These are phyloP conservation scores for Kwoniella heveanensis DNA, from an alignment of 768 basidiomycete genomes.

Conservation along the genomic window DNA sequence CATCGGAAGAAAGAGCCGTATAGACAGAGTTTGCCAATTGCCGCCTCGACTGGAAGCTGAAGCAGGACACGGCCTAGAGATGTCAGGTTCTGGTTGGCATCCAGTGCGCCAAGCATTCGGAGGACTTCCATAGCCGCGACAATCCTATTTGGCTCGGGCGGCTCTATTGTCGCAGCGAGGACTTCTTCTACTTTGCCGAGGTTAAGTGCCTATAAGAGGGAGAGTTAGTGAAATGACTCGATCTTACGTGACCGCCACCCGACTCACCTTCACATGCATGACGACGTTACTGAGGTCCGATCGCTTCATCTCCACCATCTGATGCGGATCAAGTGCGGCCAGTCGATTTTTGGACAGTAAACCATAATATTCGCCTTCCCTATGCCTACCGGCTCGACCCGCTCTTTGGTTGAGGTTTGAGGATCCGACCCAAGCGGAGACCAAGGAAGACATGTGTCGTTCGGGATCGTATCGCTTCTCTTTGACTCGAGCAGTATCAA, in stretches of 20 bases:
- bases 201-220: conserved; percentile 64
- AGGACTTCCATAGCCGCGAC: conserved; percentile 75
- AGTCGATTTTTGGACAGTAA: conserved; percentile 70
- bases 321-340: conserved; percentile 69
- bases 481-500: conserved; percentile 85
- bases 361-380: conserved; percentile 87
- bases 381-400: conserved; percentile 87
- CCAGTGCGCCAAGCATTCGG: conserved; percentile 83
- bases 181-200: conserved; percentile 88
- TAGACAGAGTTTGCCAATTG: conserved; percentile 83
- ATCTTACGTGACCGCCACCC: not conserved
- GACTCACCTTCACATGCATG: conserved; percentile 79
- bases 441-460: conserved; percentile 81
- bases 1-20: conserved; percentile 93
- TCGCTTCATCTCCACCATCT: conserved; percentile 93
- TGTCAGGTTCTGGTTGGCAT: conserved; percentile 71
- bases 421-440: conserved; percentile 86
- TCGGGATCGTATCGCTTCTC: conserved; percentile 87
- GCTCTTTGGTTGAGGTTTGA: conserved; percentile 90
- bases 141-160: conserved; percentile 76
- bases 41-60: conserved; percentile 84
- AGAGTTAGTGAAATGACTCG: not conserved
- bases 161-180: conserved; percentile 79
- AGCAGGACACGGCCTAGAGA: conserved; percentile 84
- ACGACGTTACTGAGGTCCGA: conserved; percentile 86